phyloP scores from a whole-genome alignment of 352 stramenopile genomes.

The Phytophthora niederhauseri region DNA sequence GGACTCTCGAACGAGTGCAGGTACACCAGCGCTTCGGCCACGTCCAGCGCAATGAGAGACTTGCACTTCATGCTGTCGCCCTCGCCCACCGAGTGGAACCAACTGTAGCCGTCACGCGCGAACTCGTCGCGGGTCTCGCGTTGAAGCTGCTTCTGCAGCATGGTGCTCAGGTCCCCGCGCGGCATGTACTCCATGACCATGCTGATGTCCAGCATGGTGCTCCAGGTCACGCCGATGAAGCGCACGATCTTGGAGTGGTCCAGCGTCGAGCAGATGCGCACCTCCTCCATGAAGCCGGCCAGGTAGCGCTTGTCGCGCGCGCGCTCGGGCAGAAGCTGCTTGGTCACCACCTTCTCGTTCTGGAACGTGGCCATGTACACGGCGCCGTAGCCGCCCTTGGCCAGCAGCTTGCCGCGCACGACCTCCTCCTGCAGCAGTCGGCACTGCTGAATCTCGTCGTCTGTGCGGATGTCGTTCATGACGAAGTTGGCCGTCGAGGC shows the following conservation, averaged over 20 bases:
- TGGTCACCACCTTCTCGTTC: constrained; percentile 48
- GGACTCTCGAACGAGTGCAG: constrained; percentile 50
- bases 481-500: constrained; percentile 34
- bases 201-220: constrained; percentile 52
- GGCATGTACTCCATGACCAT: constrained; percentile 63
- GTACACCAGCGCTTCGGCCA: constrained; percentile 52
- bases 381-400: constrained; percentile 62
- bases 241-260: constrained; percentile 54
- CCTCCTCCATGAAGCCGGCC: constrained; percentile 49
- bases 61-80: constrained; percentile 38
- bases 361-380: constrained; percentile 62
- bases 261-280: constrained; percentile 47
- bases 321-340: constrained; percentile 48
- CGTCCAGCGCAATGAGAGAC: constrained; percentile 46
- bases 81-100: constrained; percentile 42
- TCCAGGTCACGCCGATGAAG: constrained; percentile 62
- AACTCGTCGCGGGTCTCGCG: constrained; percentile 31
- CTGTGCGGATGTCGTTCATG: constrained; percentile 68
- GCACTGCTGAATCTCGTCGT: constrained; percentile 59
- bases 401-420: constrained; percentile 42
- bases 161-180: constrained; percentile 47
- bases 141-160: constrained; percentile 39
- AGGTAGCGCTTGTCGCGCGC: constrained; percentile 40
- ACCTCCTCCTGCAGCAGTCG: constrained; percentile 60
- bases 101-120: constrained; percentile 37